Evolutionary conservation across 148 eudicot species (phyloP).

Genomic region (Chenopodium suecicum): DNA sequence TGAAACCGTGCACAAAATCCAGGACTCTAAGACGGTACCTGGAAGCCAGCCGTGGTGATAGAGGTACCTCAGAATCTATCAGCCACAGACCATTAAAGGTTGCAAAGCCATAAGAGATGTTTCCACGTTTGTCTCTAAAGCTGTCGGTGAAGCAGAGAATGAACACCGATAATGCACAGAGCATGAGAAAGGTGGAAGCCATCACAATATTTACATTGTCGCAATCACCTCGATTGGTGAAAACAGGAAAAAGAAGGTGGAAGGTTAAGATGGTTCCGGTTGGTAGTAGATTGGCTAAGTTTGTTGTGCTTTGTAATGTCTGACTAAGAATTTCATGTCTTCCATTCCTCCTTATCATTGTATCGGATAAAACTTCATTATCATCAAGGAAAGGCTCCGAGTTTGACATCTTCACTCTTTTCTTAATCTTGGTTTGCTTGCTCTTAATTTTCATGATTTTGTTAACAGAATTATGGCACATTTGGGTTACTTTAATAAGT

Average conservation of each 20-base stretch:
- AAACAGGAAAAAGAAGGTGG: slow-evolving; percentile 61
- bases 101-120: slow-evolving; percentile 54
- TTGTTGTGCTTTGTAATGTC: slow-evolving; percentile 62
- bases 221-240: slow-evolving; percentile 62
- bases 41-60: slow-evolving; percentile 38
- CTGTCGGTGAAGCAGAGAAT: slow-evolving; percentile 66
- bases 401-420: background rate
- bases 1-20: slow-evolving; percentile 60
- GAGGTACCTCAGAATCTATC: slow-evolving; percentile 49
- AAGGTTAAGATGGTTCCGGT: slow-evolving; percentile 69
- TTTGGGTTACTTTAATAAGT: background rate
- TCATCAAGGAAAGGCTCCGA: background rate
- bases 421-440: background rate
- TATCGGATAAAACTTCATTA: slow-evolving; percentile 24
- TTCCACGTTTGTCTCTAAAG: slow-evolving; percentile 51
- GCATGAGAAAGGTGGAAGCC: slow-evolving; percentile 41
- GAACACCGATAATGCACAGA: slow-evolving; percentile 52
- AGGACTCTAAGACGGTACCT: slow-evolving; percentile 43
- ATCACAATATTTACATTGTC: slow-evolving; percentile 33
- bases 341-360: slow-evolving; percentile 39
- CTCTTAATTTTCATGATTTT: too few species aligned
- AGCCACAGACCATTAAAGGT: slow-evolving; percentile 61
- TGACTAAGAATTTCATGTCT: slow-evolving; percentile 53
- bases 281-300: slow-evolving; percentile 66
- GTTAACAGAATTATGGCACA: background rate